Evolutionary conservation across 495 filamentous ascomycete genomes (phyloP).

Genomic region (Podospora tetraspora): DNA sequence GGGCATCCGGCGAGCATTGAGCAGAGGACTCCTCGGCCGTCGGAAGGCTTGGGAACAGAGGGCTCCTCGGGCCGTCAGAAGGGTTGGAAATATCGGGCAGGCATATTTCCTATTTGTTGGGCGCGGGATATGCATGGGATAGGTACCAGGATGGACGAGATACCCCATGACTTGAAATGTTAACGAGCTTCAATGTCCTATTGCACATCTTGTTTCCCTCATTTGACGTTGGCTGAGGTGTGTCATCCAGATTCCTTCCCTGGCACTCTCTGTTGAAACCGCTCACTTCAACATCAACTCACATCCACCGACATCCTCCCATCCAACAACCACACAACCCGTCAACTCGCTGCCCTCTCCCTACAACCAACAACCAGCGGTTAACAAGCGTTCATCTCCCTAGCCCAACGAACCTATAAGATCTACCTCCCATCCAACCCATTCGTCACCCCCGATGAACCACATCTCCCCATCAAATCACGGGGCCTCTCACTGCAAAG

Average conservation of each 20-base stretch:
- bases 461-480: not conserved
- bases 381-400: not conserved
- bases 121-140: not conserved
- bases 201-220: not conserved
- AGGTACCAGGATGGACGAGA: not conserved
- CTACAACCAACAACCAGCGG: not conserved
- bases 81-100: not conserved
- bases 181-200: not conserved
- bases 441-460: not conserved
- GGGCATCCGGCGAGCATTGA: conserved; percentile 45
- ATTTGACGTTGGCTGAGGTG: not conserved
- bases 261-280: no score
- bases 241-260: not conserved
- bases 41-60: not conserved
- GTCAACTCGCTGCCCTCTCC: not conserved
- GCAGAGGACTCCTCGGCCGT: not conserved
- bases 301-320: not conserved
- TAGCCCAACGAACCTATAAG: not conserved
- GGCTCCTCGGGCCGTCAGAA: not conserved
- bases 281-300: not conserved
- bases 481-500: not conserved
- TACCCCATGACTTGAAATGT: not conserved
- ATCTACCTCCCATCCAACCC: no score
- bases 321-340: not conserved
- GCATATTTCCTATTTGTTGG: not conserved